A percentile compares a stretch with the other conserved stretches of the same genome.
Evolutionary conservation across 2,329 filamentous ascomycete species (phyloP).

Genomic region (Septoria linicola): DNA sequence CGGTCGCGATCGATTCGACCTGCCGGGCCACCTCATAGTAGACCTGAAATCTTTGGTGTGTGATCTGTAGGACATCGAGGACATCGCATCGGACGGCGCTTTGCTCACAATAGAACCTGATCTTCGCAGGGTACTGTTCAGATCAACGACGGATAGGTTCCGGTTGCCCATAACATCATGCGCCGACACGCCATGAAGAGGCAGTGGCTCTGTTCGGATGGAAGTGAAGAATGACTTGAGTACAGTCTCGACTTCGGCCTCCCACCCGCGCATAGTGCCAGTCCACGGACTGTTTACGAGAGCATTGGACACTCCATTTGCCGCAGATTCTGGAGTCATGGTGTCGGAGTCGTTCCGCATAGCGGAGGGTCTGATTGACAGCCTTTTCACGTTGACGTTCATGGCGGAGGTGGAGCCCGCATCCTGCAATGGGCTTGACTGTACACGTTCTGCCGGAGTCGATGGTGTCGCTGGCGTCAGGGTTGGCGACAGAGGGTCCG

Average conservation of each 20-base stretch:
- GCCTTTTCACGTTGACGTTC: constrained; percentile 39
- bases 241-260: constrained; percentile 83
- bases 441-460: constrained; percentile 4
- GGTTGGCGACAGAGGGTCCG: constrained; percentile 16
- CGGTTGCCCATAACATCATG: constrained; percentile 38
- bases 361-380: constrained; percentile 45
- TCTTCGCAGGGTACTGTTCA: constrained; percentile 60
- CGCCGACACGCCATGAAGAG: constrained; percentile 72
- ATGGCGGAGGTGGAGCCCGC: constrained; percentile 2
- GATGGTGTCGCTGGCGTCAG: constrained; percentile 7
- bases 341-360: constrained; percentile 36
- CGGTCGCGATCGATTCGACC: constrained; percentile 80
- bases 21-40: constrained; percentile 66
- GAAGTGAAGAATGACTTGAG: constrained; percentile 89
- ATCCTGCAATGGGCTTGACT: constrained; percentile 8
- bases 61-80: constrained; percentile 61
- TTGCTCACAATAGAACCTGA: constrained; percentile 91
- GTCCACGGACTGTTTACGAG: constrained; percentile 75
- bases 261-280: constrained; percentile 77
- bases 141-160: constrained; percentile 63
- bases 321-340: constrained; percentile 38
- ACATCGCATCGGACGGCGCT: constrained; percentile 77
- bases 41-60: constrained; percentile 63
- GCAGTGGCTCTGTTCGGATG: constrained; percentile 82
- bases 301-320: constrained; percentile 64